Percentiles rank a stretch among this genome's conserved stretches.
Conservation (phyloP, 495 filamentous ascomycete genomes). For the Aspergillus avenaceus region DNA sequence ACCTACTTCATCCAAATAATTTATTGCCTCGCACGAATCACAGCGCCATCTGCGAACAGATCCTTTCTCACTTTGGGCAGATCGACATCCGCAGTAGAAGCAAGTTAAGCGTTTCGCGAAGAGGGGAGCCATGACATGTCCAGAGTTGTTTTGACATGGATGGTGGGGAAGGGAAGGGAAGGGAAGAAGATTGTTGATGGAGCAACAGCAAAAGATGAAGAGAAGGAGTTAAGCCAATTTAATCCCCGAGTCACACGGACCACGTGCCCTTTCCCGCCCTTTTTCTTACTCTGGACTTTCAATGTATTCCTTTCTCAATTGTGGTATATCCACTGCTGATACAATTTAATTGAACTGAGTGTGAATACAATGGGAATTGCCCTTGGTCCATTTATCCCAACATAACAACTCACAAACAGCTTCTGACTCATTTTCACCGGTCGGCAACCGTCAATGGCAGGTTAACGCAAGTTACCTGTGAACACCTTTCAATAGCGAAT, state of each 20-base stretch:
- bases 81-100: slow-evolving; percentile 71
- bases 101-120: slow-evolving; percentile 56
- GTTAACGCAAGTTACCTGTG: no score
- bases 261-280: slow-evolving; percentile 15
- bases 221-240: slow-evolving; percentile 29
- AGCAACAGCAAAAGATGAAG: slow-evolving; percentile 4
- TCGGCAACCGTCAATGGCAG: no score
- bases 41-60: slow-evolving; percentile 62
- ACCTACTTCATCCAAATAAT: slow-evolving; percentile 68
- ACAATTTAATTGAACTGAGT: no score
- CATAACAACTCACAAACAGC: no score
- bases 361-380: no score
- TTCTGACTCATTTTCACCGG: no score
- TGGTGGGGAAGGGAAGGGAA: slow-evolving; percentile 1
- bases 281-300: neutral
- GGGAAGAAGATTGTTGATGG: slow-evolving; percentile 6
- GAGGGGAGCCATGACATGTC: slow-evolving; percentile 43
- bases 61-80: slow-evolving; percentile 49
- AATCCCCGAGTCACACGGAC: slow-evolving; percentile 31
- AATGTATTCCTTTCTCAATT: neutral
- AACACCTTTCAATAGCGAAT: neutral
- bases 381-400: no score
- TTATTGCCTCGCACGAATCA: slow-evolving; percentile 70
- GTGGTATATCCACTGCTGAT: no score
- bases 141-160: slow-evolving; percentile 10